phyloP scores from a whole-genome alignment of 2,329 filamentous ascomycete species.

The Pseudocercospora fijiensis region DNA sequence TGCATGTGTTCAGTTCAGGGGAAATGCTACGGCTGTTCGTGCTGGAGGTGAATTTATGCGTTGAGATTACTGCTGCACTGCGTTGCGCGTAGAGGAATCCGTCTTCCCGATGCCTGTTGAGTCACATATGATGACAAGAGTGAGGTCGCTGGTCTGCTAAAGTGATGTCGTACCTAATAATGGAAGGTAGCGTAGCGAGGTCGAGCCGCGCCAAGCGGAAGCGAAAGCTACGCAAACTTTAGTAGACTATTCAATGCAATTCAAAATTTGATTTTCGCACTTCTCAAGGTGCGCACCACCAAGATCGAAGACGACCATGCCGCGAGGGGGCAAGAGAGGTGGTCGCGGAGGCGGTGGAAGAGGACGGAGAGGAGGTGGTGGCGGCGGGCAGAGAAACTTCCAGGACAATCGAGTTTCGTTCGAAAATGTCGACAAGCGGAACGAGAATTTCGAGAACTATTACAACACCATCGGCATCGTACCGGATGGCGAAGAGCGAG shows the following conservation, averaged over 20 bases:
- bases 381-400: conserved; percentile 29
- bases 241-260: background rate
- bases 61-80: background rate
- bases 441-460: conserved; percentile 81
- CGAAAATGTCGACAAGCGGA: conserved; percentile 69
- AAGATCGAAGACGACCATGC: conserved; percentile 19
- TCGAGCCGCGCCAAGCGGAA: background rate
- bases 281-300: background rate
- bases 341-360: conserved; percentile 26
- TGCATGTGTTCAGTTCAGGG: background rate
- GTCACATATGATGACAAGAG: background rate
- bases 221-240: background rate
- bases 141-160: background rate
- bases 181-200: too few species aligned
- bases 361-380: conserved; percentile 30
- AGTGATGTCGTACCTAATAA: background rate
- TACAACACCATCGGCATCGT: conserved; percentile 78
- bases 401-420: conserved; percentile 46
- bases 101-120: background rate
- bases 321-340: conserved; percentile 27
- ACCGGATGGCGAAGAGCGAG: conserved; percentile 68
- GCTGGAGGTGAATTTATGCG: background rate
- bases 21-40: background rate
- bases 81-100: background rate
- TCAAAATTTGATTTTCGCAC: background rate